Conservation (phyloP, 371 early-diverging fungal genomes). For the Syncephalastrum monosporum region DNA sequence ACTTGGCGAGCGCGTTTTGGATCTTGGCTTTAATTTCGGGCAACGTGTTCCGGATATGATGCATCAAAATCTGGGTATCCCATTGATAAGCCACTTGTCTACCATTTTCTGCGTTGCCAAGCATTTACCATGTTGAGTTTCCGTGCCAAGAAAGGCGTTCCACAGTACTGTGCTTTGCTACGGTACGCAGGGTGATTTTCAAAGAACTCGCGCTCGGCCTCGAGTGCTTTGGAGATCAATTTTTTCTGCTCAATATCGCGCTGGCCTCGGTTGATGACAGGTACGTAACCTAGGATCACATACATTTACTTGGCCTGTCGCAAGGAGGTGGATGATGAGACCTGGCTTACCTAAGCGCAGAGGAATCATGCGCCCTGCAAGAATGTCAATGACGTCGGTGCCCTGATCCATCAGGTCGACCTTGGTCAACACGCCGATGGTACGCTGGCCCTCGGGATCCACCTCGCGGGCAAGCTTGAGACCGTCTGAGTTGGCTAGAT, state of each 20-base stretch:
- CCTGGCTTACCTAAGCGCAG: conserved; percentile 78
- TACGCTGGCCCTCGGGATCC: conserved; percentile 97
- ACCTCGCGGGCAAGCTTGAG: conserved; percentile 95
- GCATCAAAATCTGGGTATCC: conserved; percentile 84
- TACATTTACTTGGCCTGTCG: not conserved
- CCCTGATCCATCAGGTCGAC: conserved; percentile 99
- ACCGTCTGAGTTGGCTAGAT: conserved; percentile 99
- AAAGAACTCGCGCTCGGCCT: conserved; percentile 90
- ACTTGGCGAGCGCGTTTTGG: conserved; percentile 77
- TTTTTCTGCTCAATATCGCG: conserved; percentile 93
- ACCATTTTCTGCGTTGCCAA: not conserved
- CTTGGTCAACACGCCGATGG: conserved; percentile 99
- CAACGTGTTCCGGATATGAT: conserved; percentile 93
- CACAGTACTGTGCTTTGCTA: conserved; percentile 97
- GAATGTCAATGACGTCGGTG: conserved; percentile 98
- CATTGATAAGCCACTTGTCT: not conserved
- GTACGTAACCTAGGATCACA: conserved; percentile 74
- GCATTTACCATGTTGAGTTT: conserved; percentile 87
- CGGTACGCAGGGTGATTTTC: conserved; percentile 91
- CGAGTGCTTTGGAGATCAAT: conserved; percentile 83
- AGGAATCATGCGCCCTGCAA: conserved; percentile 96
- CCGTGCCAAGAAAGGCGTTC: conserved; percentile 95
- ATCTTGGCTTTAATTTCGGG: conserved; percentile 98
- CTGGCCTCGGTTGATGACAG: conserved; percentile 97
- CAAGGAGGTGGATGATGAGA: not conserved